These are phyloP conservation scores for Nephelium lappaceum DNA, from an alignment of 345 rosid genomes.

Conservation along the genomic window DNA sequence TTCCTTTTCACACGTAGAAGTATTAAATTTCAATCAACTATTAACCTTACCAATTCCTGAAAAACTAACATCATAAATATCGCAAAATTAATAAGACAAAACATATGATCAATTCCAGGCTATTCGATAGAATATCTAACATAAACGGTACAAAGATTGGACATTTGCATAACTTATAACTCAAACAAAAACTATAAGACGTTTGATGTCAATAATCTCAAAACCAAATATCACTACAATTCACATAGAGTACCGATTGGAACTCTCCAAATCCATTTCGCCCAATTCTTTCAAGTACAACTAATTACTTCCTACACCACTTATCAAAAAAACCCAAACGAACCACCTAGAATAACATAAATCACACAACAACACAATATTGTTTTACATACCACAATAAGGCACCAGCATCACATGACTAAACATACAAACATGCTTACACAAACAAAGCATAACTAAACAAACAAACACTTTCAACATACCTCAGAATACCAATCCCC, in stretches of 20 bases:
- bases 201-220: neutral
- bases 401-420: neutral
- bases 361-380: neutral
- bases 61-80: neutral
- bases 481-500: constrained; percentile 99
- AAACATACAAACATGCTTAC: neutral
- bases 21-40: neutral
- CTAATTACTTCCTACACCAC: neutral
- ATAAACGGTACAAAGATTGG: neutral
- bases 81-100: too few relatives aligned
- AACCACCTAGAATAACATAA: neutral
- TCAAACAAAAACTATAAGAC: neutral
- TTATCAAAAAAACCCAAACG: too few relatives aligned
- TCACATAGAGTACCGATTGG: too few relatives aligned
- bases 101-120: neutral
- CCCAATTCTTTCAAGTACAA: neutral
- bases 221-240: too few relatives aligned
- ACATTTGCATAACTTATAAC: neutral
- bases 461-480: constrained; percentile 19
- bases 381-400: neutral
- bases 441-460: neutral
- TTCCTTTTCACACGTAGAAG: neutral
- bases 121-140: neutral
- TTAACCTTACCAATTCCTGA: neutral
- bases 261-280: neutral